These are phyloP conservation scores for Cyclanthera cordifolia DNA, from an alignment of 306 rosid genomes.

Conservation along the genomic window DNA sequence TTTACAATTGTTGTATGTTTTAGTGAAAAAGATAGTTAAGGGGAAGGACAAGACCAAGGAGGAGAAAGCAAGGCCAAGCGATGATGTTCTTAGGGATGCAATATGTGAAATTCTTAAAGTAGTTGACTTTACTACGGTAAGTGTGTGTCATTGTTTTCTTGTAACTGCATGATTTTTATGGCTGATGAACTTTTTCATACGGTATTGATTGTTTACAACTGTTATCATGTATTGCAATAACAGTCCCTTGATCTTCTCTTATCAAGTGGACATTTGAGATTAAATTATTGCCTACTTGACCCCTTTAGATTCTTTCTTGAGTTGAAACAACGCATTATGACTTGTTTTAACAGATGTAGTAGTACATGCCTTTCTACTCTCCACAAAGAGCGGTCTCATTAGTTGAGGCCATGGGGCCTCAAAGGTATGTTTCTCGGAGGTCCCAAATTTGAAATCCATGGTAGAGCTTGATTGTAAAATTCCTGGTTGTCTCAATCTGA, in stretches of 20 bases:
- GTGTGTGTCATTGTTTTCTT: slow-evolving; percentile 14
- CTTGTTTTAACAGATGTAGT: background rate
- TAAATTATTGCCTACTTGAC: background rate
- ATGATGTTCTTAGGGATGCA: slow-evolving; percentile 63
- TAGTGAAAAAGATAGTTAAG: slow-evolving; percentile 46
- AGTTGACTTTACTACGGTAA: slow-evolving; percentile 95
- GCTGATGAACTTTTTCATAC: background rate
- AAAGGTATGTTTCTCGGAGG: too few relatives aligned
- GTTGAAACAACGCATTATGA: background rate
- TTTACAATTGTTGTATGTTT: background rate
- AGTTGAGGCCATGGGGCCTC: too few relatives aligned
- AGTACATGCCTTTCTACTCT: background rate
- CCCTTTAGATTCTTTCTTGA: background rate
- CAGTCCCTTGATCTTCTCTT: background rate
- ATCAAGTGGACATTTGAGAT: background rate
- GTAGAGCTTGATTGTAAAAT: too few relatives aligned
- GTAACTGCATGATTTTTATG: slow-evolving; percentile 2
- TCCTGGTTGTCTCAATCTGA: too few relatives aligned
- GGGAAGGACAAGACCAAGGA: slow-evolving; percentile 64
- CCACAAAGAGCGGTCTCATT: too few relatives aligned
- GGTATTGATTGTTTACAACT: background rate
- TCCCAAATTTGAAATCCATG: too few relatives aligned
- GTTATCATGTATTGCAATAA: background rate
- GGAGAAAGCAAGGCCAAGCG: slow-evolving; percentile 45
- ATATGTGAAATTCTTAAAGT: slow-evolving; percentile 85